phyloP scores from a whole-genome alignment of 768 basidiomycete genomes.

The Leccinum barrowsii region DNA sequence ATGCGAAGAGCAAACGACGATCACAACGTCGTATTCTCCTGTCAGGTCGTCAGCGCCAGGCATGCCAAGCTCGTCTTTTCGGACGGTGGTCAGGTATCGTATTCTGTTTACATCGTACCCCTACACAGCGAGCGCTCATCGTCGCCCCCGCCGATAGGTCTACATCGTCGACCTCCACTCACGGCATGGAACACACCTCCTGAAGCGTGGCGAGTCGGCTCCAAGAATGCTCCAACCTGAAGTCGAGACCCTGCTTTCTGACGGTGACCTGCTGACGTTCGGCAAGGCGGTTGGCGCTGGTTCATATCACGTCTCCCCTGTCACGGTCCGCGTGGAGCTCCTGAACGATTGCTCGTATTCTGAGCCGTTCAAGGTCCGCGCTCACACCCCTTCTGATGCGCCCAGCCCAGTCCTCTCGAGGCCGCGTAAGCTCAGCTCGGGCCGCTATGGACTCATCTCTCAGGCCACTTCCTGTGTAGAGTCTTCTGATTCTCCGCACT shows the following conservation, averaged over 20 bases:
- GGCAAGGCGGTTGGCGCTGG: constrained; percentile 71
- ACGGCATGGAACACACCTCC: constrained; percentile 74
- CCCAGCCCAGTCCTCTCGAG: constrained; percentile 29
- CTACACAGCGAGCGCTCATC: constrained; percentile 9
- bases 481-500: constrained; percentile 27
- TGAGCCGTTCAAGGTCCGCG: constrained; percentile 17
- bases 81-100: constrained; percentile 61
- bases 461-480: constrained; percentile 20
- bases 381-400: constrained; percentile 17
- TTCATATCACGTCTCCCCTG: constrained; percentile 56
- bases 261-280: constrained; percentile 73
- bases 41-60: constrained; percentile 74
- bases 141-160: constrained; percentile 38
- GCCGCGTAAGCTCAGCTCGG: constrained; percentile 40
- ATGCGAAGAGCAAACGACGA: constrained; percentile 38
- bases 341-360: constrained; percentile 22
- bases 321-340: constrained; percentile 59
- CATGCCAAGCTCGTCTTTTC: constrained; percentile 77
- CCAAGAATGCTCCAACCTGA: constrained; percentile 52
- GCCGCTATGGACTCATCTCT: constrained; percentile 59
- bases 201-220: constrained; percentile 46
- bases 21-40: constrained; percentile 61
- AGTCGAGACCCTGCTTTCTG: constrained; percentile 50
- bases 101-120: constrained; percentile 6
- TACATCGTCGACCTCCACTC: constrained; percentile 69